Conservation (phyloP, 495 filamentous ascomycete species). For the Neurospora sp. region DNA sequence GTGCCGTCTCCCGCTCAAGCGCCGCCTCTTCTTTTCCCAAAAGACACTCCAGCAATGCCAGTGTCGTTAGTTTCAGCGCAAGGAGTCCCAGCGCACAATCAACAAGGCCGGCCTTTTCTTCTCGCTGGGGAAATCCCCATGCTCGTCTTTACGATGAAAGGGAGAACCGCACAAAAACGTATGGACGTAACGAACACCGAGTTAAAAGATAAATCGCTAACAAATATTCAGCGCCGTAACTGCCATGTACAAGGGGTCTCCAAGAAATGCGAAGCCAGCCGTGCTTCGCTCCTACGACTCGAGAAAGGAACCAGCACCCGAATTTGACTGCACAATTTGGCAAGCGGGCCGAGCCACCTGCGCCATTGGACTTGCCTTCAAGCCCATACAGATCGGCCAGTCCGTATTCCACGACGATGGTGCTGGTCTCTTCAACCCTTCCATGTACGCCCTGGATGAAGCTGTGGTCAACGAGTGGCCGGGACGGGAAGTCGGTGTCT, state of each 20-base stretch:
- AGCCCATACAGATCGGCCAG: slow-evolving; percentile 88
- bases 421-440: slow-evolving; percentile 81
- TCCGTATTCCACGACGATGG: slow-evolving; percentile 92
- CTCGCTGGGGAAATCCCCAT: slow-evolving; percentile 47
- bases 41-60: slow-evolving; percentile 49
- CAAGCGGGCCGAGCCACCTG: slow-evolving; percentile 91
- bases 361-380: slow-evolving; percentile 87
- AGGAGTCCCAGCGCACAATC: slow-evolving; percentile 32
- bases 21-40: slow-evolving; percentile 24
- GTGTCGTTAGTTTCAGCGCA: slow-evolving; percentile 49
- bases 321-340: slow-evolving; percentile 90
- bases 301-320: slow-evolving; percentile 75
- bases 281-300: slow-evolving; percentile 91
- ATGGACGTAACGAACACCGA: no score
- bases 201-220: slow-evolving; percentile 17
- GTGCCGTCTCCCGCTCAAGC: slow-evolving; percentile 28
- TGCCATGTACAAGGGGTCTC: slow-evolving; percentile 77
- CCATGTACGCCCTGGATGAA: slow-evolving; percentile 78
- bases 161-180: slow-evolving; percentile 80
- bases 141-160: slow-evolving; percentile 70
- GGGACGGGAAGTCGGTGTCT: slow-evolving; percentile 77
- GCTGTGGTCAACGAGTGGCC: slow-evolving; percentile 91
- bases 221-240: slow-evolving; percentile 60
- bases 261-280: slow-evolving; percentile 51
- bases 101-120: slow-evolving; percentile 31